Evolutionary conservation across 768 basidiomycete genomes (phyloP), one percentile per base, ranked within the genome.

Genomic region (Tulasnella sp.): DNA sequence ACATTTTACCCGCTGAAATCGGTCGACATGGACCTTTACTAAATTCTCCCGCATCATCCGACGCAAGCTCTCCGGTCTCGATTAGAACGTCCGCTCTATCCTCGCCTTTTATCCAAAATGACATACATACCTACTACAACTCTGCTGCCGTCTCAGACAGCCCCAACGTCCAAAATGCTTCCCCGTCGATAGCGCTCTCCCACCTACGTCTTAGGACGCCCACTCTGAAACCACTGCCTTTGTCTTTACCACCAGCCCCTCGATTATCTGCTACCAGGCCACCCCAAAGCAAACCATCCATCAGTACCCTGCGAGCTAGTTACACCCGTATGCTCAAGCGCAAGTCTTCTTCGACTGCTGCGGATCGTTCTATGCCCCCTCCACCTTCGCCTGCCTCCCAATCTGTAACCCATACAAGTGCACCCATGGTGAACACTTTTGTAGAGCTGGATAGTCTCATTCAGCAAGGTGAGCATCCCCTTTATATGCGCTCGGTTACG

Each of bases 141-240:
- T 39, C 52, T 27, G 52, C 52, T 54, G 52, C 52, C 52, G 42
- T 19, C 37, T 40, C 23, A 27, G 52, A 54, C 52, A 54, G 52
- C 52, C 52, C 52, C 17, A 29, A 21, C 14, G 23, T 51, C 50
- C n/a, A 17, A 23, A 37, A 54, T 54, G 52, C 27, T 39, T 54
- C 52, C 37, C 25, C 52, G 35, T 40, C 52, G 52, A 37, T 54
- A 54, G 52, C 52, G 39, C n/a, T 40, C 9, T 25, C 19, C 21
- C 27, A 17, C 19, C 35, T 54, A 12, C 34, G 52, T 54, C 52
- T 54, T 27, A 36, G 52, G 52, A 54, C 52, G 32, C 35, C 52
- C 21, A 35, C 23, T 23, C 14, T 27, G n/a, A 35, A 31, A 39
- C 52, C 52, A 14, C 31, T 54, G 19, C 52, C 52, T 40, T 29